A percentile compares a stretch with the other conserved stretches of the same genome.
phyloP scores from a whole-genome alignment of 1,139 yeast species.

The Hansenula sp. region DNA sequence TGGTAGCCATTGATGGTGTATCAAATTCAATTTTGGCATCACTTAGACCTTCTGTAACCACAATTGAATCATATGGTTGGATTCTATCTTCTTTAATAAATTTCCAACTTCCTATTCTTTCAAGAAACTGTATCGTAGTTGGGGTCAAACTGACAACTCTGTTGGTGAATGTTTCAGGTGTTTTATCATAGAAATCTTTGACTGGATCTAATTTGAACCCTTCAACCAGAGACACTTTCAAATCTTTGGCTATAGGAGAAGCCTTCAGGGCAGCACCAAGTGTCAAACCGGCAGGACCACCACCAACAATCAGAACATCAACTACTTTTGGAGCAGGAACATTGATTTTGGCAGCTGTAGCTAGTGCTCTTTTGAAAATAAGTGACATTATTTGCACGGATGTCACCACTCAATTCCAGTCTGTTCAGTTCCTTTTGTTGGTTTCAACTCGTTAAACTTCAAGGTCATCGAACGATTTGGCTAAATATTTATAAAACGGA shows the following conservation, averaged over 20 bases:
- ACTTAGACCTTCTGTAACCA: slow-evolving; percentile 82
- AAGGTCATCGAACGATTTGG: not conserved
- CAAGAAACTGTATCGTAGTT: slow-evolving; percentile 62
- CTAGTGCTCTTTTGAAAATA: slow-evolving; percentile 26
- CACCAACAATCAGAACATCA: slow-evolving; percentile 91
- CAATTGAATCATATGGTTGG: slow-evolving; percentile 74
- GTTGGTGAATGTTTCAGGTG: slow-evolving; percentile 66
- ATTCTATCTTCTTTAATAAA: slow-evolving; percentile 65
- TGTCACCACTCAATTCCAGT: not conserved
- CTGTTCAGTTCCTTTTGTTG: too few relatives aligned
- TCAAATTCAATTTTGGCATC: slow-evolving; percentile 72
- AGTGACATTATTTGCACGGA: slow-evolving; percentile 9
- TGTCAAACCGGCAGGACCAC: slow-evolving; percentile 96
- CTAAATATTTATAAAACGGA: not conserved
- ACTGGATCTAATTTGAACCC: slow-evolving; percentile 57
- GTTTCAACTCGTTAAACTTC: not conserved
- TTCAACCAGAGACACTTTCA: slow-evolving; percentile 71
- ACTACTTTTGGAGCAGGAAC: slow-evolving; percentile 13
- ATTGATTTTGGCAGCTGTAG: slow-evolving; percentile 20
- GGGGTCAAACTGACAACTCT: slow-evolving; percentile 88
- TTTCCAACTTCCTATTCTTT: slow-evolving; percentile 73
- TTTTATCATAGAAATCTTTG: slow-evolving; percentile 44
- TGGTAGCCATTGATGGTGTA: slow-evolving; percentile 62
- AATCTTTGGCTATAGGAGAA: slow-evolving; percentile 55
- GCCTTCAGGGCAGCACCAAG: slow-evolving; percentile 72